A percentile compares a stretch with the other conserved stretches of the same genome.
Evolutionary conservation across 768 basidiomycete species (phyloP).

Genomic region (Erythrobasidium yunnanense): DNA sequence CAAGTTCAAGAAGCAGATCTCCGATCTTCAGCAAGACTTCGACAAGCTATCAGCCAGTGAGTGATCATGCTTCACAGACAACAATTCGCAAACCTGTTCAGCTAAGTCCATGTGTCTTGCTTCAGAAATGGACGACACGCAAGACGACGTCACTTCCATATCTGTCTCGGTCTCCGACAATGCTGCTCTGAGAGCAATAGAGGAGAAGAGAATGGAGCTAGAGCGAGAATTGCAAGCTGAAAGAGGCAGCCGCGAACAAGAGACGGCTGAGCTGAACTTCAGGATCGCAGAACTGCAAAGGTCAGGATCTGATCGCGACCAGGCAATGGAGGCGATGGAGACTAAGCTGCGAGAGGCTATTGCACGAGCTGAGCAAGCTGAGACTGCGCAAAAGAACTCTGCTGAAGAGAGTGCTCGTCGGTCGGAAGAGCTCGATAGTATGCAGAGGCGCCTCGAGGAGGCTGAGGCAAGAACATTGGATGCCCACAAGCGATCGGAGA

Average conservation of each 20-base stretch:
- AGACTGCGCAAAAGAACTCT: neutral
- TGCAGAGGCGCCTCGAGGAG: neutral
- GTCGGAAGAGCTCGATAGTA: neutral
- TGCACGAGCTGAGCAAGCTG: neutral
- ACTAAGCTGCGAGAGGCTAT: constrained; percentile 44
- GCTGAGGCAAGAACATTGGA: neutral
- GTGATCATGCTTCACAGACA: neutral
- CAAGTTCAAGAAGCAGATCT: constrained; percentile 65
- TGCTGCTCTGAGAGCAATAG: constrained; percentile 55
- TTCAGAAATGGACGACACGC: constrained; percentile 48
- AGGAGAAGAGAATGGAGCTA: constrained; percentile 52
- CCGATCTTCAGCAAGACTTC: constrained; percentile 65
- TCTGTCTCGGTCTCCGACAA: constrained; percentile 61
- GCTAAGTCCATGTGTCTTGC: constrained; percentile 47
- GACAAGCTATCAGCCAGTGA: constrained; percentile 54
- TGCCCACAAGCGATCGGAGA: constrained; percentile 30
- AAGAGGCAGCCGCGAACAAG: constrained; percentile 33
- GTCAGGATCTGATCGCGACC: constrained; percentile 43
- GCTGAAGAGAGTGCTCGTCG: neutral
- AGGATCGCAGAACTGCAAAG: constrained; percentile 43
- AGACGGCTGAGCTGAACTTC: constrained; percentile 33
- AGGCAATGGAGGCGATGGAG: constrained; percentile 58
- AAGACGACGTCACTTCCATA: constrained; percentile 24
- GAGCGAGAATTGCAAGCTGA: constrained; percentile 42
- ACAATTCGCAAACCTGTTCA: too few species aligned